Evolutionary conservation across 2,329 filamentous ascomycete genomes (phyloP).

Genomic region (Xylaria sp.): DNA sequence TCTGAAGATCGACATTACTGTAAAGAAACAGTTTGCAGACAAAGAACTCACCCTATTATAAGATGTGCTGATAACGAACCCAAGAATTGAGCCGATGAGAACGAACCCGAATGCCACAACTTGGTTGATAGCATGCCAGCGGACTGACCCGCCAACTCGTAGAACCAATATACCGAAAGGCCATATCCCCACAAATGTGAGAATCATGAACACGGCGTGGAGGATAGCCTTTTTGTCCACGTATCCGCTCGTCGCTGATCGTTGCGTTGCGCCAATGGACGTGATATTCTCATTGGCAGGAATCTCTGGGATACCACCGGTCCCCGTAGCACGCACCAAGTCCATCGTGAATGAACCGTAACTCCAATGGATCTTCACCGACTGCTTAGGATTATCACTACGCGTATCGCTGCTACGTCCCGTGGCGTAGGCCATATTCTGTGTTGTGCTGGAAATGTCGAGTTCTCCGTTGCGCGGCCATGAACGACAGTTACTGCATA

Average conservation of each 20-base stretch:
- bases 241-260: constrained; percentile 43
- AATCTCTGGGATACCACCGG: constrained; percentile 55
- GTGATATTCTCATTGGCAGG: constrained; percentile 46
- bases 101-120: constrained; percentile 59
- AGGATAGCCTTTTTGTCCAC: constrained; percentile 55
- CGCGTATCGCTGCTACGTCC: constrained; percentile 59
- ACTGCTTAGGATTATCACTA: constrained; percentile 56
- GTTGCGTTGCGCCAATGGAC: constrained; percentile 49
- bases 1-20: not conserved
- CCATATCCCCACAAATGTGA: constrained; percentile 64
- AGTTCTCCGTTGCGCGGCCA: constrained; percentile 56
- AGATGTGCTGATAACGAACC: constrained; percentile 61
- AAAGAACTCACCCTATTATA: constrained; percentile 64
- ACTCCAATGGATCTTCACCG: constrained; percentile 62
- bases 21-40: no score
- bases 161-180: constrained; percentile 66
- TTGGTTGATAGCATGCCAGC: constrained; percentile 67
- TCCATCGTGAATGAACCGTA: constrained; percentile 68
- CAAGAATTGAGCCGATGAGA: constrained; percentile 61
- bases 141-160: constrained; percentile 61
- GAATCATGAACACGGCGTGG: constrained; percentile 65
- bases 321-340: constrained; percentile 61
- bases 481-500: constrained; percentile 63
- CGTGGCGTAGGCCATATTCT: constrained; percentile 66
- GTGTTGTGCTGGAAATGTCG: constrained; percentile 59